A percentile compares a stretch with the other conserved stretches of the same genome.
phyloP scores from a whole-genome alignment of 495 filamentous ascomycete species.

The Podospora sp. region DNA sequence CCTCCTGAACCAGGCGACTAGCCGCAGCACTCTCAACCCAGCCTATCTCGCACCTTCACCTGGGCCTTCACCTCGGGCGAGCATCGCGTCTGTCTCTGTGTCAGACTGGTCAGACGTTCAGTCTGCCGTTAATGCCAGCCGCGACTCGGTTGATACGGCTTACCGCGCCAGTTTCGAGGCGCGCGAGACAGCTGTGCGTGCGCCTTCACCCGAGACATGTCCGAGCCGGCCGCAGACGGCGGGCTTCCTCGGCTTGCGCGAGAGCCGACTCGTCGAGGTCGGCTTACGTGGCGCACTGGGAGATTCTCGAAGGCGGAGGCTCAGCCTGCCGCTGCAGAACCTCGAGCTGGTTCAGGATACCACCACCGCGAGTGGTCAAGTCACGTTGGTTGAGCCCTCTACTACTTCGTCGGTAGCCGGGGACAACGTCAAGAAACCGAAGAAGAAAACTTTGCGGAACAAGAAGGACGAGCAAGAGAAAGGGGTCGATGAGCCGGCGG shows the following conservation, averaged over 20 bases:
- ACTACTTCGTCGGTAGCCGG: neutral
- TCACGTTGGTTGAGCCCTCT: neutral
- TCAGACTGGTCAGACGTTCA: slow-evolving; percentile 5
- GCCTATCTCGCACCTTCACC: neutral
- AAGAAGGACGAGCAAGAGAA: neutral
- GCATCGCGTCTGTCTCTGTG: neutral
- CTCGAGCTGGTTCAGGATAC: neutral
- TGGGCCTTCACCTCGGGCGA: slow-evolving; percentile 2
- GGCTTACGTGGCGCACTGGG: slow-evolving; percentile 41
- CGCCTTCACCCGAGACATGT: neutral
- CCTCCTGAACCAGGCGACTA: neutral
- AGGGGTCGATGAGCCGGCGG: slow-evolving; percentile 6
- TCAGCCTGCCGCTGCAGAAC: slow-evolving; percentile 29
- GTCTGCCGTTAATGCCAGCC: slow-evolving; percentile 1
- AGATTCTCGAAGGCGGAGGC: slow-evolving; percentile 19
- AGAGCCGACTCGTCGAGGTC: slow-evolving; percentile 36
- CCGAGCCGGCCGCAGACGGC: slow-evolving; percentile 39
- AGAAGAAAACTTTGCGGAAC: neutral
- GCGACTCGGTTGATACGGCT: slow-evolving; percentile 30
- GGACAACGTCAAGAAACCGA: slow-evolving; percentile 5
- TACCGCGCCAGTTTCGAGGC: slow-evolving; percentile 10
- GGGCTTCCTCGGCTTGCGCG: slow-evolving; percentile 44
- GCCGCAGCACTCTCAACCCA: neutral
- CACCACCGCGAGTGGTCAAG: neutral
- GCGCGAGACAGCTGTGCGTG: neutral